Conservation (phyloP, 257 asterid species). For the Haberlea rhodopensis region DNA sequence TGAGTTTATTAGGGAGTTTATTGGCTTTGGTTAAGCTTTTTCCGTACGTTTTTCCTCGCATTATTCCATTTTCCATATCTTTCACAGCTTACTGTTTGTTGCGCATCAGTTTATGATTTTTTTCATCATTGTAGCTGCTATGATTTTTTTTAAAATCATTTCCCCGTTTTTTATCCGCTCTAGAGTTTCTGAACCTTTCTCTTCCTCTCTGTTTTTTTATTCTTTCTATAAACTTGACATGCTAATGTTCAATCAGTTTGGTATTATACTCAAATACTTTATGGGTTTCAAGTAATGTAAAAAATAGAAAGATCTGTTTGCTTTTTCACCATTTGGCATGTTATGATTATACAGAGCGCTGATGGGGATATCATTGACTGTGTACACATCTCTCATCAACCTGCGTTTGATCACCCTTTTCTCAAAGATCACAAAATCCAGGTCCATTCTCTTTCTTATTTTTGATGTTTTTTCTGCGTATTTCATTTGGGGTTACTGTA, state of each 20-base stretch:
- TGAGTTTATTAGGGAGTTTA: not conserved
- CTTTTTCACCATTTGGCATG: constrained; percentile 13
- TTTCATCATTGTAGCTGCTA: constrained; percentile 6
- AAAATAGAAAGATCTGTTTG: not conserved
- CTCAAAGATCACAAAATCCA: constrained; percentile 91
- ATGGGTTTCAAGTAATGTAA: not conserved
- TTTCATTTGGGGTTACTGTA: not conserved
- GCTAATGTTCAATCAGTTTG: too few relatives aligned
- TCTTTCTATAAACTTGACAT: not conserved
- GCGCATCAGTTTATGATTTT: constrained; percentile 25
- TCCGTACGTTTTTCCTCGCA: not conserved
- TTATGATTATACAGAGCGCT: constrained; percentile 58
- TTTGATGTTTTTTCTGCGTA: not conserved
- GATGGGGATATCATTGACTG: constrained; percentile 92
- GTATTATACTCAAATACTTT: too few relatives aligned
- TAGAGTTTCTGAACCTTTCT: too few relatives aligned
- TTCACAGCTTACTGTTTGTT: constrained; percentile 16
- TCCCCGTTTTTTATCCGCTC: too few relatives aligned
- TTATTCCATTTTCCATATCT: not conserved
- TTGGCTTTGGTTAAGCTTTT: not conserved
- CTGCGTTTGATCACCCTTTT: constrained; percentile 89
- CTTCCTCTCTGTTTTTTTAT: too few relatives aligned
- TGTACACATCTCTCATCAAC: constrained; percentile 76
- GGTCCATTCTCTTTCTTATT: constrained; percentile 37
- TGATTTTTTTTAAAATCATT: not conserved